Evolutionary conservation across 495 filamentous ascomycete genomes (phyloP).

Genomic region (Trichodelitschia bisporula): DNA sequence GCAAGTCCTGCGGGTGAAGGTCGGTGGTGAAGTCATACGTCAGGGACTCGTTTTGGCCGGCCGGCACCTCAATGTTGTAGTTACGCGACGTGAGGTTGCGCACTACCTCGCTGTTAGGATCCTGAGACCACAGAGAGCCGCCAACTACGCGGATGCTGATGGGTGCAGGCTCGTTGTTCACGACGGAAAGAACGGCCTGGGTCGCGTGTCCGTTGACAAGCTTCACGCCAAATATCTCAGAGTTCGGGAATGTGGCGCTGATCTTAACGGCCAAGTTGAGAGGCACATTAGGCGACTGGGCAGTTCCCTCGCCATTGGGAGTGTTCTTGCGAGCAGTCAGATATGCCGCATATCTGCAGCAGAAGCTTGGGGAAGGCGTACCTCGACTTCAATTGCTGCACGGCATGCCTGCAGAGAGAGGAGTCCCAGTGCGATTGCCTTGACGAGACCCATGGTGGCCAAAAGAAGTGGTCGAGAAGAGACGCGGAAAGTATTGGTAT

Average conservation of each 20-base stretch:
- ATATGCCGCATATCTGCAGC: too few relatives aligned
- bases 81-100: constrained; percentile 62
- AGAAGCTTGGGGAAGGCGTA: too few relatives aligned
- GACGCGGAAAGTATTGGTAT: too few relatives aligned
- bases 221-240: constrained; percentile 87
- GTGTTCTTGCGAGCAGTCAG: too few relatives aligned
- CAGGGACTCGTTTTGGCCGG: constrained; percentile 49
- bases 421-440: too few relatives aligned
- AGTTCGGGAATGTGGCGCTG: constrained; percentile 55
- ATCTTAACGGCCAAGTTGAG: constrained; percentile 49
- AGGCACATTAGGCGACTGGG: constrained; percentile 4
- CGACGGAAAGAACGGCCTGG: constrained; percentile 51
- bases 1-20: constrained; percentile 77
- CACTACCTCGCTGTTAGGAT: constrained; percentile 24
- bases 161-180: constrained; percentile 59
- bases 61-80: constrained; percentile 52
- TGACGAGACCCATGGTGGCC: too few relatives aligned
- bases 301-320: neutral
- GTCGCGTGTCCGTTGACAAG: constrained; percentile 84
- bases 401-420: too few relatives aligned
- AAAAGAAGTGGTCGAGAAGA: too few relatives aligned
- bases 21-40: constrained; percentile 74
- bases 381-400: too few relatives aligned
- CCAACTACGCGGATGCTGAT: constrained; percentile 55
- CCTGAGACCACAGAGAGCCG: constrained; percentile 41